Evolutionary conservation across 441 rosid genomes (phyloP).

Genomic region (Aleurites moluccanus): DNA sequence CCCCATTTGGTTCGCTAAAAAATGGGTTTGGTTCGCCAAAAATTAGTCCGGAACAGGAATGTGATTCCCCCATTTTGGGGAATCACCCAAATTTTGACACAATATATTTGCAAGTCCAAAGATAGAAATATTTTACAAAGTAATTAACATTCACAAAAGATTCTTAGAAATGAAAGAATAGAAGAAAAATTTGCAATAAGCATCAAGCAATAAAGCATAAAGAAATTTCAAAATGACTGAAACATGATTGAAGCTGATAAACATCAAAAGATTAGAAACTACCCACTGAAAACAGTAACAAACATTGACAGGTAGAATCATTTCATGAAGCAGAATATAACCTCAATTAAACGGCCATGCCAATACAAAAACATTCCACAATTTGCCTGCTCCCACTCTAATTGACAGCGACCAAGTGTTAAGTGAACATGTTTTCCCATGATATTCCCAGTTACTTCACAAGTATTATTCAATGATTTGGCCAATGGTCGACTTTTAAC

Average conservation of each 20-base stretch:
- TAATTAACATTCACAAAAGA: slow-evolving; percentile 2
- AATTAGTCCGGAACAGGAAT: no score
- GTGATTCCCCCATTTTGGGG: no score
- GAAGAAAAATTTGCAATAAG: slow-evolving; percentile 3
- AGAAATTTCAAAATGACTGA: background rate
- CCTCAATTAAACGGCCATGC: slow-evolving; percentile 46
- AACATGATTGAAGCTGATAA: background rate
- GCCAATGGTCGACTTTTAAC: slow-evolving; percentile 36
- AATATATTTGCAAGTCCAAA: background rate
- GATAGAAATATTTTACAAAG: background rate
- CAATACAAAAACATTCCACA: slow-evolving; percentile 39
- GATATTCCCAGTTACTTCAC: slow-evolving; percentile 21
- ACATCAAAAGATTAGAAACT: background rate
- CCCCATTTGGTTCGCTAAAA: no score
- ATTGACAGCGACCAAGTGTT: slow-evolving; percentile 39
- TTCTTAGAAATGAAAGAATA: background rate
- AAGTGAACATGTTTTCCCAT: slow-evolving; percentile 31
- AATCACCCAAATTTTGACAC: background rate
- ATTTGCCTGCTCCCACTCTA: slow-evolving; percentile 41
- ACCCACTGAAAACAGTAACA: background rate
- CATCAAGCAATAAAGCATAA: background rate
- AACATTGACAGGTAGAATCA: background rate
- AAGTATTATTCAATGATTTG: slow-evolving; percentile 29
- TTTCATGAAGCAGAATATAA: slow-evolving; percentile 12
- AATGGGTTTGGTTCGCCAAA: no score